Base-by-base conservation (phyloP, 2,329 filamentous ascomycete genomes). In the Cucurbitaria berberidis region DNA sequence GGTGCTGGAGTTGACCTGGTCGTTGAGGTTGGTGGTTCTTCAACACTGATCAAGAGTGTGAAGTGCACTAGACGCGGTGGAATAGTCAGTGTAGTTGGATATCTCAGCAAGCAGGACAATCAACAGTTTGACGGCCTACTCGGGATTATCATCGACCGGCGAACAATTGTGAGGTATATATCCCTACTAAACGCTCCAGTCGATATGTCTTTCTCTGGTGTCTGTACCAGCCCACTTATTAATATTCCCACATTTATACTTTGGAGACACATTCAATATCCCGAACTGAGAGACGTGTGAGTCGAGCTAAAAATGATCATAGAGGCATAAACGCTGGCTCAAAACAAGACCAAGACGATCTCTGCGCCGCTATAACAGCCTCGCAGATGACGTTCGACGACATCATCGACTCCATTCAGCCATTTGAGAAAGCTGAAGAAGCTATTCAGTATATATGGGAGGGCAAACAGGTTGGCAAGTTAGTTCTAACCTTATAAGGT, bases 1-100 rank as follows among this genome's bases (percentile, higher is more conserved):
- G 59, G 64, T 34, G 62, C 66, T 21, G 74, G 74, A 19, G 74
- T 69, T 1, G 77, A 81, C 56, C 75, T 77, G 43, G 78, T 80
- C 45, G 71, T 82, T 42, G 78, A 82, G 27, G 58, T 60, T 27
- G 53, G 41, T 13, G 57, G 61, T 1, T 22, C 51, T 3, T 56
- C 21, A 10, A 47, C 32, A n/a, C 16, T 24, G 38, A 57, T 53
- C 3, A 60, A 38, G 24, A 55, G 18, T 30, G 13, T 34, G 34
- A 61, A 39, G 13, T 51, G 38, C 36, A 48, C 41, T 16, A 29
- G 36, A 29, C 47, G 41, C n/a, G 49, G 46, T 5, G 63, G 63
- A 1, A 51, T 48, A 2, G 48, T 64, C 9, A 53, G 50, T 30
- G 29, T 59, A 11, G 48, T 66, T 21, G 63, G 63, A 1, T 64